Conservation (phyloP, 306 rosid genomes). For the Vachellia collinsii region DNA sequence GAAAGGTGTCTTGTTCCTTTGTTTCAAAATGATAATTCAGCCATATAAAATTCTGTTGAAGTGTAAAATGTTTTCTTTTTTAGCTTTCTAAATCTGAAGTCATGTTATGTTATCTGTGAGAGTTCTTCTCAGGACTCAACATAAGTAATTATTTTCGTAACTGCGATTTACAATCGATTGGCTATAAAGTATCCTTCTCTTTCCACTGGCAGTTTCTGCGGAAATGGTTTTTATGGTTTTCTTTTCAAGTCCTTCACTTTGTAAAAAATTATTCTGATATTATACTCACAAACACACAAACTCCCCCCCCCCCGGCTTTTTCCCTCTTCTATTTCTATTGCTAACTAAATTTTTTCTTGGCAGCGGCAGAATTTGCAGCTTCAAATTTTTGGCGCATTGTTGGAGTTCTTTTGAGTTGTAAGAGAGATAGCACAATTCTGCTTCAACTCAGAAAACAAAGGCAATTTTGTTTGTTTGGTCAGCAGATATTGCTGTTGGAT, state of each 20-base stretch:
- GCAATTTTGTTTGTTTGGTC: slow-evolving; percentile 35
- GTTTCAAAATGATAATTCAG: slow-evolving; percentile 30
- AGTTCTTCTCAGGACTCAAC: slow-evolving; percentile 22
- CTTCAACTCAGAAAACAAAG: slow-evolving; percentile 30
- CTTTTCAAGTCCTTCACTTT: neutral
- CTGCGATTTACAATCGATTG: slow-evolving; percentile 14
- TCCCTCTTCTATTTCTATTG: slow-evolving; percentile 11
- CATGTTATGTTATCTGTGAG: slow-evolving; percentile 13
- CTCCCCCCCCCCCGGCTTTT: neutral
- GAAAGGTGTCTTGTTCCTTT: slow-evolving; percentile 18
- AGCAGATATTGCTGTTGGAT: slow-evolving; percentile 23
- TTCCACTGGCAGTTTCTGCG: neutral
- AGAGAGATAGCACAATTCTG: slow-evolving; percentile 25
- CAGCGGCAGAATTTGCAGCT: slow-evolving; percentile 40
- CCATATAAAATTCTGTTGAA: neutral
- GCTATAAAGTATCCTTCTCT: slow-evolving; percentile 12
- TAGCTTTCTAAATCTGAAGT: slow-evolving; percentile 18
- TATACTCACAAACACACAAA: neutral
- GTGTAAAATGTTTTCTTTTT: neutral
- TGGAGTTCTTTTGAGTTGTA: slow-evolving; percentile 40
- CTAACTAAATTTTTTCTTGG: slow-evolving; percentile 30
- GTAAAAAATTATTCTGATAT: neutral
- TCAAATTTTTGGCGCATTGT: slow-evolving; percentile 34
- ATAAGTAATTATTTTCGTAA: slow-evolving; percentile 17
- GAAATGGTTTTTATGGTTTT: neutral